These are phyloP conservation scores for Solanum arcanum DNA, from an alignment of 257 asterid genomes.

Conservation along the genomic window DNA sequence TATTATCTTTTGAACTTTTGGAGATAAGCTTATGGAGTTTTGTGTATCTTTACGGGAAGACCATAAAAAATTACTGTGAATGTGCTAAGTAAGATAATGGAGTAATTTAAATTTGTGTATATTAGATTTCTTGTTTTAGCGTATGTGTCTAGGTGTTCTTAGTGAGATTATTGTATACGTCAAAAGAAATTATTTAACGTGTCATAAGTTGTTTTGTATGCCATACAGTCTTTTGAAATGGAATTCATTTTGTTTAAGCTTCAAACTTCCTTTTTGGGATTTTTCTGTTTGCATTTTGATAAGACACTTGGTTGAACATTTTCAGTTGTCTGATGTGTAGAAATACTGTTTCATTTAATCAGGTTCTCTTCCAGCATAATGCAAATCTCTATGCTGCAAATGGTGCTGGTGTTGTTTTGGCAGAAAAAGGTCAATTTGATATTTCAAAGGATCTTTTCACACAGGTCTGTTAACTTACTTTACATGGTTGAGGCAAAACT, in stretches of 20 bases:
- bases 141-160: background rate
- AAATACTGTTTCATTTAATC: conserved; percentile 14
- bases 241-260: background rate
- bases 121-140: background rate
- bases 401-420: conserved; percentile 95
- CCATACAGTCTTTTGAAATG: background rate
- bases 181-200: background rate
- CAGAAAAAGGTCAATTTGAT: conserved; percentile 97
- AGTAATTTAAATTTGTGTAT: background rate
- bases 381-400: conserved; percentile 97
- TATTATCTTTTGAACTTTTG: background rate
- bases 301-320: background rate
- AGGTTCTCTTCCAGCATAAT: conserved; percentile 78
- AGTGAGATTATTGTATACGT: background rate
- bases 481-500: background rate
- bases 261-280: background rate
- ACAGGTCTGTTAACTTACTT: conserved; percentile 43
- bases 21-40: background rate
- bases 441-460: conserved; percentile 89
- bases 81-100: background rate
- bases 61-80: background rate
- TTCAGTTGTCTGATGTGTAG: background rate
- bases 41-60: background rate
- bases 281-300: background rate
- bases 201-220: background rate